Conservation (phyloP, 176 grass and related monocot genomes). For the Cocos nucifera region DNA sequence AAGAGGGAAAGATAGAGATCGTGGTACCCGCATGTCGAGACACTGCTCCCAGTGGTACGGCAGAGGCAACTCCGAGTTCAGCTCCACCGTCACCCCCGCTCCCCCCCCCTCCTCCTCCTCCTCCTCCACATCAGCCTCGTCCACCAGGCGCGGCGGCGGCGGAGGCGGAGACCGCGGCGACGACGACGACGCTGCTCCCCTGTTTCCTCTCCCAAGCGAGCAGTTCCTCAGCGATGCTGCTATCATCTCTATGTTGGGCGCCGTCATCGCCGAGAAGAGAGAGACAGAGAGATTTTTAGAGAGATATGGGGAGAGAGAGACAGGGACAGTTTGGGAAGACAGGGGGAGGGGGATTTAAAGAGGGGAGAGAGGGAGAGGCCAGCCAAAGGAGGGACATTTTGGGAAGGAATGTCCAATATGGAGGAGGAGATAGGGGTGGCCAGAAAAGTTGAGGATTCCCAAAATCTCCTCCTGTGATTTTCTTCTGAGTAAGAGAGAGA, state of each 20-base stretch:
- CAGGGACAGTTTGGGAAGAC: too few species aligned
- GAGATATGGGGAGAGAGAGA: too few species aligned
- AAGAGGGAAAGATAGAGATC: too few species aligned
- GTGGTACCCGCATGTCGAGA: conserved; percentile 82
- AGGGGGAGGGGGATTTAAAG: too few species aligned
- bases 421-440: too few species aligned
- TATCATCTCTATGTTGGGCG: conserved; percentile 69
- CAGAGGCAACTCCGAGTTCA: conserved; percentile 80
- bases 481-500: too few species aligned
- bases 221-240: conserved; percentile 55
- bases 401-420: too few species aligned
- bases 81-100: conserved; percentile 51
- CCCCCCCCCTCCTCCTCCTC: conserved; percentile 24
- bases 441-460: too few species aligned
- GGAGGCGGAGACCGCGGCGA: conserved; percentile 9
- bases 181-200: neutral
- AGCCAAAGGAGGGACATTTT: too few species aligned
- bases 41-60: conserved; percentile 98
- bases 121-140: conserved; percentile 30
- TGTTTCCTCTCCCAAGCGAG: conserved; percentile 20
- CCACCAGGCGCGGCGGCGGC: neutral
- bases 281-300: too few species aligned
- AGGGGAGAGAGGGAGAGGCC: too few species aligned
- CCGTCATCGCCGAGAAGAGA: conserved; percentile 36
- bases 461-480: too few species aligned